Conservation (phyloP, 129 eudicot species). For the Artemisia tridentata region DNA sequence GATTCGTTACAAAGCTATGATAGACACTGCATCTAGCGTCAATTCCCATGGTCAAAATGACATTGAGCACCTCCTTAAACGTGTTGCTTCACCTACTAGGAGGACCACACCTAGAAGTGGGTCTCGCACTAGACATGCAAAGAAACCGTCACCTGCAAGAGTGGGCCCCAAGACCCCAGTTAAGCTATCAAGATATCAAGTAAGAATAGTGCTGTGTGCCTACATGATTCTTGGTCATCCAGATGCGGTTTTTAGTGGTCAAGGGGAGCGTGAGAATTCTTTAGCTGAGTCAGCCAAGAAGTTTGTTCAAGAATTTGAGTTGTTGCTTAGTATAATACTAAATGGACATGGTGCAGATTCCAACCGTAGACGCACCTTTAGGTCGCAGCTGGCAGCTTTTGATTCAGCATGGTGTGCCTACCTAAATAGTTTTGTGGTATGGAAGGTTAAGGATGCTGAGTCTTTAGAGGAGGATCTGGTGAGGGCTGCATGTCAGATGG, state of each 20-base stretch:
- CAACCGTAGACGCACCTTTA: constrained; percentile 45
- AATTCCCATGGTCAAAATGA: constrained; percentile 44
- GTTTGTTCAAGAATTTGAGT: constrained; percentile 69
- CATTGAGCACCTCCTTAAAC: constrained; percentile 85
- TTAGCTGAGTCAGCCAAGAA: constrained; percentile 67
- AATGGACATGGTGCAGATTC: constrained; percentile 40
- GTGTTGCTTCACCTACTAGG: constrained; percentile 76
- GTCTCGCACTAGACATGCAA: constrained; percentile 36
- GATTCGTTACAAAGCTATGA: constrained; percentile 47
- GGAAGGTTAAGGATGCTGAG: constrained; percentile 97
- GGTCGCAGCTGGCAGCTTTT: constrained; percentile 73
- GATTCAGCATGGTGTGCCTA: constrained; percentile 98
- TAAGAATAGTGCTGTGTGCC: constrained; percentile 82
- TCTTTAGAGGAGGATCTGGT: constrained; percentile 93
- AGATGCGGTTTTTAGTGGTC: constrained; percentile 85
- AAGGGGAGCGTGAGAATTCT: constrained; percentile 78
- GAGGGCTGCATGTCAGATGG: constrained; percentile 98
- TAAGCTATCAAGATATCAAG: constrained; percentile 78
- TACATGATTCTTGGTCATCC: constrained; percentile 94
- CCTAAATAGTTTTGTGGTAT: constrained; percentile 83
- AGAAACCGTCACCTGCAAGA: constrained; percentile 40
- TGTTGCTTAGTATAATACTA: constrained; percentile 53
- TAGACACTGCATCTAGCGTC: constrained; percentile 26
- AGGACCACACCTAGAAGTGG: constrained; percentile 50
- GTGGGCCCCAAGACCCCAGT: constrained; percentile 42